Base-by-base conservation (phyloP, 441 rosid species). In the Erodium moschatum region DNA sequence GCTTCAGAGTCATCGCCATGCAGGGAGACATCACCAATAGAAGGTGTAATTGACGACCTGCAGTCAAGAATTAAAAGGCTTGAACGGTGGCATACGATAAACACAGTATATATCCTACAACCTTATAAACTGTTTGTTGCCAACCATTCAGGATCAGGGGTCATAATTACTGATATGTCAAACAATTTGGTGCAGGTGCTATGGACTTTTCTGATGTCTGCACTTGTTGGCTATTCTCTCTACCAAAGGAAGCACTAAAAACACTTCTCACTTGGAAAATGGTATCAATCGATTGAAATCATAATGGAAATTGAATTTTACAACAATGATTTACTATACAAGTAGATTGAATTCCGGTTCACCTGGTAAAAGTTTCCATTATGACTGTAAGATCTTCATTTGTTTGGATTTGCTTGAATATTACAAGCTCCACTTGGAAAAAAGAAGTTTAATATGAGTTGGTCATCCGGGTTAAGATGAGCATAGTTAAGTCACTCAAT, bases 181-280 rank as follows among this genome's bases (percentile, higher is more conserved):
- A 46, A 46, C 54, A 12, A 46, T 46, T 46, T 46, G 54, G 73
- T 70, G 79, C 87, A 95, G 99, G 96, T 95, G 40, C 76, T 92
- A 8, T 92, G 97, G 99, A 90, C 99, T 1, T 92, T 95, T 78
- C 70, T 92, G 68, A 95, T 95, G 97, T 95, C 98, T 67, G 96
- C 99, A 19, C 83, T 92, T 56, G 89, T 92, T 76, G 99, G 98
- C 52, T 92, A 92, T 79, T 87, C 98, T 11, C 96, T 95, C 75
- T 95, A 95, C 85, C 99, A 86, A 74, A 82, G 92, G 82, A 90
- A 81, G 85, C 93, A 86, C 48, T 93, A 75, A 27, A 90, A 79
- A 84, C 69, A 12, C 4, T 58, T 58, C 42, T 20, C 29, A 58
- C 63, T 58, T 19, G 13, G 31, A 18, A 58, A 58, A 58, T 16